Conservation (phyloP, 2,329 filamentous ascomycete genomes). For the Aspergillus sp. region DNA sequence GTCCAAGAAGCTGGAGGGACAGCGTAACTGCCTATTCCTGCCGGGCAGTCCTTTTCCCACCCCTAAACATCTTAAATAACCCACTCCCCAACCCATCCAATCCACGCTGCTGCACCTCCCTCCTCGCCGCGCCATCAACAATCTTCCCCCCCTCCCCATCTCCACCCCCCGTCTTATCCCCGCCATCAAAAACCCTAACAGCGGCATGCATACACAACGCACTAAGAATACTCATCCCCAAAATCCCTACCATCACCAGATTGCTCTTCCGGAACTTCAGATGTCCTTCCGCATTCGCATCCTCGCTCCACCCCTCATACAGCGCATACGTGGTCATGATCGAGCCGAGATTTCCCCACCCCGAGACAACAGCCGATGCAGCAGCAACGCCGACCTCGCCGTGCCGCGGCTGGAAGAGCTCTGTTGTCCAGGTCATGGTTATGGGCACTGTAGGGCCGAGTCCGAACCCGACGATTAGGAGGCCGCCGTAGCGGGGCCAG, state of each 20-base stretch:
- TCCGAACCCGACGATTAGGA: constrained; percentile 88
- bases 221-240: constrained; percentile 73
- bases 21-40: background rate
- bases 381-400: constrained; percentile 89
- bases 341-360: constrained; percentile 81
- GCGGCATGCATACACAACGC: constrained; percentile 64
- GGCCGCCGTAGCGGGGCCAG: constrained; percentile 83
- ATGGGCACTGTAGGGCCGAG: constrained; percentile 88
- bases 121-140: constrained; percentile 36
- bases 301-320: constrained; percentile 81
- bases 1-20: background rate
- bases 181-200: constrained; percentile 49
- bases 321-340: constrained; percentile 86
- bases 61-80: background rate
- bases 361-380: constrained; percentile 80
- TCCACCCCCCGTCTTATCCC: background rate
- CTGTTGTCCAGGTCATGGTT: constrained; percentile 90
- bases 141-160: constrained; percentile 16
- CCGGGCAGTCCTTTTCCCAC: background rate
- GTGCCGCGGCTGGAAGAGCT: constrained; percentile 86
- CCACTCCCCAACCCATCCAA: constrained; percentile 32
- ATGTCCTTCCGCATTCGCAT: constrained; percentile 62
- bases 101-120: constrained; percentile 38
- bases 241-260: constrained; percentile 81
- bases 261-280: constrained; percentile 80